Conservation (phyloP, 176 grass and related monocot species). For the Tillandsia leiboldiana region DNA sequence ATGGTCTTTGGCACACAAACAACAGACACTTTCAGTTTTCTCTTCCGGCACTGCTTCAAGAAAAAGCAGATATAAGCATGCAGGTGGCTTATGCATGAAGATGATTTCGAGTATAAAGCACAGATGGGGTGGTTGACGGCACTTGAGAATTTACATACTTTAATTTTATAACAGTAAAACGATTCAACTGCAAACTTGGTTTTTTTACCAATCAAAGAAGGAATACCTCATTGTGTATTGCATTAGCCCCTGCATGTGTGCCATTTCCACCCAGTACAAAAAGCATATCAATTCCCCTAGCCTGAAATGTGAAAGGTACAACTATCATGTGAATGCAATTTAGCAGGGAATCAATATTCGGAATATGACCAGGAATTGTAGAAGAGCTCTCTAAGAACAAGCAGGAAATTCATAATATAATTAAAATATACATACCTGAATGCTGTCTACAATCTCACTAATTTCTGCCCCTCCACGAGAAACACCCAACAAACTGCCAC, state of each 20-base stretch:
- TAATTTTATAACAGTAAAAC: no score
- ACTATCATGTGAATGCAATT: background rate
- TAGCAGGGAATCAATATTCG: background rate
- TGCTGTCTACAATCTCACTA: constrained; percentile 82
- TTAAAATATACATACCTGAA: constrained; percentile 57
- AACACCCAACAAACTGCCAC: constrained; percentile 91
- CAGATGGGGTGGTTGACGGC: background rate
- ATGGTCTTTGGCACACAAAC: constrained; percentile 88
- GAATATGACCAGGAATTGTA: background rate
- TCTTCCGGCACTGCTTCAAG: constrained; percentile 57
- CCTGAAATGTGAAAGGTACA: constrained; percentile 29
- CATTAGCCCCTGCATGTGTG: constrained; percentile 90
- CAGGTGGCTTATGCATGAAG: constrained; percentile 1
- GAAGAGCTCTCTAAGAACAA: background rate
- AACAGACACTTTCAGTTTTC: constrained; percentile 83
- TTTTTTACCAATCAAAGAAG: background rate
- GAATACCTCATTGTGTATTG: constrained; percentile 86
- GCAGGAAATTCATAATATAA: background rate
- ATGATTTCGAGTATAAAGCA: background rate
- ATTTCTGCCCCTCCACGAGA: constrained; percentile 64
- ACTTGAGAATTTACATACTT: no score
- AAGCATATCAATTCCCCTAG: constrained; percentile 79
- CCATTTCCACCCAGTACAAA: constrained; percentile 96
- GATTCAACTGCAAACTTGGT: no score
- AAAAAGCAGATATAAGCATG: constrained; percentile 14